These are phyloP conservation scores for Gastrolobium bilobum DNA, from an alignment of 306 rosid species.

Conservation along the genomic window DNA sequence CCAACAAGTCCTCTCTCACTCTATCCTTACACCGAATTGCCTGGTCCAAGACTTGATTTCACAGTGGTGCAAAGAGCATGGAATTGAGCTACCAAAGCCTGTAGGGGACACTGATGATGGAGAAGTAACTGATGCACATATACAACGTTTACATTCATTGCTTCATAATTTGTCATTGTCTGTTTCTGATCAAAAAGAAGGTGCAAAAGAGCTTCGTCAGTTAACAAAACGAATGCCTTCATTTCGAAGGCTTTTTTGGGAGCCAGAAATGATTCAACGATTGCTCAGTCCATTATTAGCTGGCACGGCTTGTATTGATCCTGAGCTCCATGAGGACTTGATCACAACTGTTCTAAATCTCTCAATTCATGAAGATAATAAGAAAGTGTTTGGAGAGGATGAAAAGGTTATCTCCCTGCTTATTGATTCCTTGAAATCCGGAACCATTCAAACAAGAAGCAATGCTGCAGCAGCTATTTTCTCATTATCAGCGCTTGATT, in stretches of 20 bases:
- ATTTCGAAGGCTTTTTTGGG: conserved; percentile 49
- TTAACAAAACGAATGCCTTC: conserved; percentile 47
- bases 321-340: conserved; percentile 65
- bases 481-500: conserved; percentile 54
- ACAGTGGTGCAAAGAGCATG: conserved; percentile 57
- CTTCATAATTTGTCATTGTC: conserved; percentile 57
- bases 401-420: conserved; percentile 52
- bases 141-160: conserved; percentile 42
- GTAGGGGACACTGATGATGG: conserved; percentile 32
- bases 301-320: conserved; percentile 36
- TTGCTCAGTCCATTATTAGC: conserved; percentile 51
- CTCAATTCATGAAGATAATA: conserved; percentile 59
- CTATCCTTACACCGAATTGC: conserved; percentile 53
- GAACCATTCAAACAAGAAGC: conserved; percentile 56
- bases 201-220: conserved; percentile 65
- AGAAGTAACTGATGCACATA: conserved; percentile 33
- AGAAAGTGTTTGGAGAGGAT: conserved; percentile 55
- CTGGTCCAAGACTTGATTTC: conserved; percentile 55
- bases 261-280: conserved; percentile 39
- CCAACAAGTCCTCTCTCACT: conserved; percentile 52
- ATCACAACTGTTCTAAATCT: conserved; percentile 61
- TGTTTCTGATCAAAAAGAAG: conserved; percentile 54
- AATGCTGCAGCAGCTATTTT: conserved; percentile 73
- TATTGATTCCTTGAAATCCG: conserved; percentile 55
- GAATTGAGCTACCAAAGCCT: conserved; percentile 48